Conservation (phyloP, 2,329 filamentous ascomycete species). For the Colletotrichum ledebouriae region DNA sequence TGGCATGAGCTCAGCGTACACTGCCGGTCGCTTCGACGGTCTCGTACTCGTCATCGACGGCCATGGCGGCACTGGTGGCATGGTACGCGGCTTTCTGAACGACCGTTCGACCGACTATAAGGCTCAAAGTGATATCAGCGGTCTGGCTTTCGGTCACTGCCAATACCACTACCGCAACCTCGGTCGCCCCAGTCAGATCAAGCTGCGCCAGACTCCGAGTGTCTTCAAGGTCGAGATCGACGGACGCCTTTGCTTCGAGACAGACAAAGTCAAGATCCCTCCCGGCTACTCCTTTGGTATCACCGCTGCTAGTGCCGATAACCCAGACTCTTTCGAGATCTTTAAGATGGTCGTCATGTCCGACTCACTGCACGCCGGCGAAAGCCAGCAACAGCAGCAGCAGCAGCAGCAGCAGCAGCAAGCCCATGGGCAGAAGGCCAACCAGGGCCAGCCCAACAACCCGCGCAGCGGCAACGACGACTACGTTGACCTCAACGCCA, state of each 20-base stretch:
- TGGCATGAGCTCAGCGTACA: conserved; percentile 85
- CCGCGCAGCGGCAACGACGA: conserved; percentile 47
- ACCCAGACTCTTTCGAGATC: conserved; percentile 93
- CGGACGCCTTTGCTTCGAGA: conserved; percentile 85
- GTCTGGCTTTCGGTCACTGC: conserved; percentile 93
- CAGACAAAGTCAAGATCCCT: conserved; percentile 82
- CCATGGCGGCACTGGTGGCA: conserved; percentile 82
- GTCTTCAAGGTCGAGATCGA: conserved; percentile 86
- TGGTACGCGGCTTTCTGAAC: conserved; percentile 92
- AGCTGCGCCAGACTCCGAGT: conserved; percentile 74
- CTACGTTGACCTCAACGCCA: conserved; percentile 53
- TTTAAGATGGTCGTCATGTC: conserved; percentile 86
- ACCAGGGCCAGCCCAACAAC: conserved; percentile 47
- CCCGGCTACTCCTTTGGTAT: conserved; percentile 87
- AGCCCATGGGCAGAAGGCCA: conserved; percentile 47
- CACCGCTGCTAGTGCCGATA: conserved; percentile 89
- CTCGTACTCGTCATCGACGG: conserved; percentile 88
- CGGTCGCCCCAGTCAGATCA: conserved; percentile 84
- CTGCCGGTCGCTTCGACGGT: conserved; percentile 88
- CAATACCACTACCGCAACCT: conserved; percentile 92
- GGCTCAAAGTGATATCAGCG: conserved; percentile 81
- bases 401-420: conserved; percentile 52
- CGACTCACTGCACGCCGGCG: conserved; percentile 56
- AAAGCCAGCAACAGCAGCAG: conserved; percentile 41
- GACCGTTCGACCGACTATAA: conserved; percentile 87